Conservation (phyloP, 129 eudicot genomes). For the Saposhnikovia divaricata region DNA sequence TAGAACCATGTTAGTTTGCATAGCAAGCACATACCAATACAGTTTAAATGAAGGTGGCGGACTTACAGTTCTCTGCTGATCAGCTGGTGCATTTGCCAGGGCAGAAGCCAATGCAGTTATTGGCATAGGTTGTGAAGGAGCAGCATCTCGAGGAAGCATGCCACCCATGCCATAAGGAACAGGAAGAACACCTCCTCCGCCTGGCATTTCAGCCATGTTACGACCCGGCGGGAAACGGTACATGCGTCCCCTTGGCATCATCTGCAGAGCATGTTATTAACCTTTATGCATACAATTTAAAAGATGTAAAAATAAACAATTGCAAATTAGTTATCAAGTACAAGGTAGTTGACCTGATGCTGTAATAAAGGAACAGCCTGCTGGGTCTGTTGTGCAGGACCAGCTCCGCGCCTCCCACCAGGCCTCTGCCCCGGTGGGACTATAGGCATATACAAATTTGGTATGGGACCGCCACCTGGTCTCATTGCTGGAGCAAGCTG, state of each 20-base stretch:
- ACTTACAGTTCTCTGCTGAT: conserved; percentile 3
- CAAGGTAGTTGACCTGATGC: conserved; percentile 41
- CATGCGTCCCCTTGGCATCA: conserved; percentile 50
- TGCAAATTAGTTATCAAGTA: neutral
- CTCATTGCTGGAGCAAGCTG: conserved; percentile 90
- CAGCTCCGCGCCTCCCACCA: conserved; percentile 74
- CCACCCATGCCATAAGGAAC: conserved; percentile 71
- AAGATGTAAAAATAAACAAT: neutral
- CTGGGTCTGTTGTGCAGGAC: conserved; percentile 61
- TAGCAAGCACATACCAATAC: neutral
- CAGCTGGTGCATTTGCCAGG: conserved; percentile 7
- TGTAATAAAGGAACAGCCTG: conserved; percentile 64
- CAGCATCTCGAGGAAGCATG: conserved; percentile 61
- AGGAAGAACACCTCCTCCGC: conserved; percentile 48
- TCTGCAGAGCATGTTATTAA: neutral
- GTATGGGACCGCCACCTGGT: conserved; percentile 70
- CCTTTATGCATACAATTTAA: neutral
- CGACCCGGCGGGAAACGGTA: conserved; percentile 65
- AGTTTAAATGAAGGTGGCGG: neutral
- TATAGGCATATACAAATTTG: conserved; percentile 63
- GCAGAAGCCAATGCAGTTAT: conserved; percentile 3
- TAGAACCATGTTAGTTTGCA: neutral
- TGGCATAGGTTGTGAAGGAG: conserved; percentile 1
- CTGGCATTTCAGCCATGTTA: conserved; percentile 54
- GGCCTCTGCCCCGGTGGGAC: conserved; percentile 76